phyloP scores from a whole-genome alignment of 352 stramenopile genomes.

The Globisporangium parvum region DNA sequence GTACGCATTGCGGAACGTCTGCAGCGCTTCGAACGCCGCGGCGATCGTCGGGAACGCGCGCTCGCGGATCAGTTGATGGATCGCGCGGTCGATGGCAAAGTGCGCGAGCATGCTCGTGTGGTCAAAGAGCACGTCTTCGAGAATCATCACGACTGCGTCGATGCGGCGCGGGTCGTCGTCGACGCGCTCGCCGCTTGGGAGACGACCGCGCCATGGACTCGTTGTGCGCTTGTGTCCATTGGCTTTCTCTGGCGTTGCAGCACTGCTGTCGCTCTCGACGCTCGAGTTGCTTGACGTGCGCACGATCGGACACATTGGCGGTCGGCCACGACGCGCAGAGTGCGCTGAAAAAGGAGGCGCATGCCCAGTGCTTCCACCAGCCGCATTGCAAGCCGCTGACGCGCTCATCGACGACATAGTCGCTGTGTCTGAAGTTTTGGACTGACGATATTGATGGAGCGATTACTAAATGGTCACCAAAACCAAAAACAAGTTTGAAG shows the following conservation, averaged over 20 bases:
- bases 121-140: conserved; percentile 85
- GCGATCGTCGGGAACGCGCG: conserved; percentile 61
- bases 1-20: conserved; percentile 77
- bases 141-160: conserved; percentile 75
- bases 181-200: conserved; percentile 30
- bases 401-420: too few relatives aligned
- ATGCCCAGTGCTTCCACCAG: too few relatives aligned
- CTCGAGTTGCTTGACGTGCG: neutral
- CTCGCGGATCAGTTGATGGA: conserved; percentile 67
- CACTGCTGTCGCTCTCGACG: conserved; percentile 1
- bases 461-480: too few relatives aligned
- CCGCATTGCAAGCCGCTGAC: too few relatives aligned
- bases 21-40: conserved; percentile 60
- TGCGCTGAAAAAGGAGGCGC: too few relatives aligned
- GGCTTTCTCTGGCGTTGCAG: conserved; percentile 1
- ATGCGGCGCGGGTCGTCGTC: conserved; percentile 49
- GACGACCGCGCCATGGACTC: conserved; percentile 14
- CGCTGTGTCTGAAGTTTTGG: too few relatives aligned
- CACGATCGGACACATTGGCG: too few relatives aligned
- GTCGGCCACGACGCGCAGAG: too few relatives aligned
- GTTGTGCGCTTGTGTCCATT: neutral
- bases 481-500: too few relatives aligned
- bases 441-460: too few relatives aligned
- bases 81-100: conserved; percentile 69
- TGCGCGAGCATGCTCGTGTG: conserved; percentile 76